Evolutionary conservation across 768 basidiomycete genomes (phyloP), one percentile per base, ranked within the genome.

Genomic region (Lyophyllum semitale): DNA sequence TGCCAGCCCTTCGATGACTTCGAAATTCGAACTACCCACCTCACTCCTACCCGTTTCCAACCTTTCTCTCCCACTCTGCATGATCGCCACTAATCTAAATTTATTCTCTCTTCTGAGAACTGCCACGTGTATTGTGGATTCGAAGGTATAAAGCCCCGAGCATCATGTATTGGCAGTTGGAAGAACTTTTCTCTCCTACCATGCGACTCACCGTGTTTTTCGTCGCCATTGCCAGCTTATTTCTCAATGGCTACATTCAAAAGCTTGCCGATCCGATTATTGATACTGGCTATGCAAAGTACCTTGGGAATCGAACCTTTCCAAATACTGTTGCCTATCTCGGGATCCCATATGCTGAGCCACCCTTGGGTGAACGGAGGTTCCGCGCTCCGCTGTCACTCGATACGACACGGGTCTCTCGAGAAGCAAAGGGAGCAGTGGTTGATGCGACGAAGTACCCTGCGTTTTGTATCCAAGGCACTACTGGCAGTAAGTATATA

Each of bases 391-490:
- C 84, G 2, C 56, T 83, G 1, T 77, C 82, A 17, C 66, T 88
- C 42, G 73, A 85, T 60, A 83, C 74, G 4, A 63, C 66, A 3
- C 78, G 79, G 7, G 66, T 85, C 4, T 45, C 71, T 5, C 45
- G 59, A 22, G 71, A 73, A 40, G 58, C 71, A 1, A 61, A 64
- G 8, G 78, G 78, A 2, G 32, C 63, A 26, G 68, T 82, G 17
- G 60, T 87, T n/a, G 73, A 84, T 63, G 81, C 82, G 2, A 79
- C 77, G 1, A 53, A 71, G 33, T 80, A 87, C 59, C 83, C 85
- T 0, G 69, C 80, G 1, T 83, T 83, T 58, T 87, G 85, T 58
- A 66, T 87, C 33, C 86, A 87, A 66, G 84, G 83, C 6, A 77
- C 74, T 13, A 83, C 72, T 0, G 78, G 79, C 53, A 63, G 81